phyloP scores from a whole-genome alignment of 202 grass and related monocot species.

The Carex sylvatica region DNA sequence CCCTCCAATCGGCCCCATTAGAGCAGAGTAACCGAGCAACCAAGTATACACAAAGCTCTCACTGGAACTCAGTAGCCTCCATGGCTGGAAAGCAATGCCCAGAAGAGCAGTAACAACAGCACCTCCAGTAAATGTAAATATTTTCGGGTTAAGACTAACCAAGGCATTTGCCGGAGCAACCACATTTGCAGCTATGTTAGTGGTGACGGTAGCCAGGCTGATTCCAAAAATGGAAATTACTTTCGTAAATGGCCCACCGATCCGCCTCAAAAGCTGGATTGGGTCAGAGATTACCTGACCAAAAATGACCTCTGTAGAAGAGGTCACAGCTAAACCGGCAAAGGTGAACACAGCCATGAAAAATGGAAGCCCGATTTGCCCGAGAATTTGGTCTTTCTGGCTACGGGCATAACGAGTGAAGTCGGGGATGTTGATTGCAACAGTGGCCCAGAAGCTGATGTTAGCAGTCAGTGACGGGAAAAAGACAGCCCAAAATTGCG shows the following conservation, averaged over 20 bases:
- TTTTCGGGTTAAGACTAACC: slow-evolving; percentile 64
- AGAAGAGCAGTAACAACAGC: slow-evolving; percentile 69
- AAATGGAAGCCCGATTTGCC: slow-evolving; percentile 72
- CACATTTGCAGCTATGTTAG: slow-evolving; percentile 90
- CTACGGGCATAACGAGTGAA: slow-evolving; percentile 76
- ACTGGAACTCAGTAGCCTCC: slow-evolving; percentile 84
- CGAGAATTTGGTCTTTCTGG: slow-evolving; percentile 79
- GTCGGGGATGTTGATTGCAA: slow-evolving; percentile 93
- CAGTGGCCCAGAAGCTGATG: slow-evolving; percentile 95
- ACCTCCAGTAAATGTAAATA: slow-evolving; percentile 74
- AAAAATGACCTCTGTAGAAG: slow-evolving; percentile 84
- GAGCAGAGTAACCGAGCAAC: slow-evolving; percentile 76
- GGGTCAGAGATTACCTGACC: slow-evolving; percentile 83
- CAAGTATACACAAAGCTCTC: slow-evolving; percentile 93
- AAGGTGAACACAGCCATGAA: slow-evolving; percentile 98
- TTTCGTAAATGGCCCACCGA: slow-evolving; percentile 66
- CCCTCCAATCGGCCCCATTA: slow-evolving; percentile 83
- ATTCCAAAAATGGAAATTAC: slow-evolving; percentile 80
- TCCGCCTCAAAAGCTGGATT: slow-evolving; percentile 66
- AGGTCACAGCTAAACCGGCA: slow-evolving; percentile 74
- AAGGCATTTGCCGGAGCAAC: slow-evolving; percentile 83
- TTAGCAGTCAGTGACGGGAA: slow-evolving; percentile 90
- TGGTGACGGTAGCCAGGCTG: slow-evolving; percentile 84
- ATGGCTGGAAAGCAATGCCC: slow-evolving; percentile 81
- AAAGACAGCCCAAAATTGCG: slow-evolving; percentile 77